phyloP scores from a whole-genome alignment of 495 filamentous ascomycete genomes.

The Recurvomyces mirabilis region DNA sequence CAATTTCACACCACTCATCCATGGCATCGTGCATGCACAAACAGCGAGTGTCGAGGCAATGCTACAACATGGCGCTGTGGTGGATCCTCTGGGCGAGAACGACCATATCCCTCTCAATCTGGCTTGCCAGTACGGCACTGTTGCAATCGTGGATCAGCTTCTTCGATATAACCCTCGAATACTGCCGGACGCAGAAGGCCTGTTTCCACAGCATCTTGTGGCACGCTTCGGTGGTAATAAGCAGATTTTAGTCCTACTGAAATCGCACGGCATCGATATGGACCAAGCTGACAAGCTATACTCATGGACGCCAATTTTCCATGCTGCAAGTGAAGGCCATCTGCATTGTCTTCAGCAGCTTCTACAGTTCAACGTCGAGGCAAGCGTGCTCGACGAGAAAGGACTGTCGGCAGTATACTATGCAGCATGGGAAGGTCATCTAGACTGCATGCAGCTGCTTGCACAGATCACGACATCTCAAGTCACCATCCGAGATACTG shows the following conservation, averaged over 20 bases:
- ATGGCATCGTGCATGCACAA: conserved; percentile 80
- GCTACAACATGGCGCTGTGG: conserved; percentile 57
- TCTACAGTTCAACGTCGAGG: conserved; percentile 60
- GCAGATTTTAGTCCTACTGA: conserved; percentile 63
- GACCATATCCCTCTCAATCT: conserved; percentile 92
- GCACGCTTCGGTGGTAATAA: conserved; percentile 78
- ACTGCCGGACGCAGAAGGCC: conserved; percentile 84
- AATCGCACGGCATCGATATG: conserved; percentile 80
- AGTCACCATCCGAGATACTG: conserved; percentile 33
- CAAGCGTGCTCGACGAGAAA: conserved; percentile 78
- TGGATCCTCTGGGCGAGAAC: conserved; percentile 69
- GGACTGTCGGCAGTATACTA: conserved; percentile 92
- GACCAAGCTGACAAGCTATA: conserved; percentile 91
- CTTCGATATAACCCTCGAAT: conserved; percentile 66
- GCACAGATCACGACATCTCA: conserved; percentile 8
- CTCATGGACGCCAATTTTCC: conserved; percentile 92
- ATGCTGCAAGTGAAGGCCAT: conserved; percentile 93
- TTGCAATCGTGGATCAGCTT: conserved; percentile 69
- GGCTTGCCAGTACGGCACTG: conserved; percentile 83
- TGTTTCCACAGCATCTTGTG: conserved; percentile 96
- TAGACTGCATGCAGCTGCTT: conserved; percentile 86
- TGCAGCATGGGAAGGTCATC: conserved; percentile 93
- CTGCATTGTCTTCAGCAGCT: conserved; percentile 73
- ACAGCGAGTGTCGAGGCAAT: conserved; percentile 66
- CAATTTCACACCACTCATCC: conserved; percentile 92